A percentile compares a stretch with the other conserved stretches of the same genome.
Conservation (phyloP, 2,329 filamentous ascomycete species). For the Anthostomella pinea region DNA sequence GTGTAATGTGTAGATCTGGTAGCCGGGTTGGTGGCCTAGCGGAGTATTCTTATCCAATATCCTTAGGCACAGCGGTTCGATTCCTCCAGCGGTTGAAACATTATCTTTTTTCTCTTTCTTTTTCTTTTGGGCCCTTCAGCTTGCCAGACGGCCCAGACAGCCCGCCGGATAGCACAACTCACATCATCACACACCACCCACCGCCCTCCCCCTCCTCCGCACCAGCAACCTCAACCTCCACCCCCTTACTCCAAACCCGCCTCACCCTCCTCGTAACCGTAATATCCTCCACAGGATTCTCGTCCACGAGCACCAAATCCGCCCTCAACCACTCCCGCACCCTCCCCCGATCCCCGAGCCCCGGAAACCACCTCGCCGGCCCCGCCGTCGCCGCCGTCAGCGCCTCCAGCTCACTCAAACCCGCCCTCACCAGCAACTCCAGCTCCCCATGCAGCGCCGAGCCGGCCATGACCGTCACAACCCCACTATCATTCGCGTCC, state of each 20-base stretch:
- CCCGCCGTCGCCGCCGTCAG: conserved; percentile 24
- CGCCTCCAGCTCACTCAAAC: conserved; percentile 20
- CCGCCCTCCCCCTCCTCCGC: conserved; percentile 1
- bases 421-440: conserved; percentile 25
- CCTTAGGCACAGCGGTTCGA: too few species aligned
- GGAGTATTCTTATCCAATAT: too few species aligned
- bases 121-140: too few species aligned
- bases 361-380: conserved; percentile 18
- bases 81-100: too few species aligned
- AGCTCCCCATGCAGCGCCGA: conserved; percentile 27
- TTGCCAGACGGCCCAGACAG: too few species aligned
- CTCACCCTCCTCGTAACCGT: conserved; percentile 21
- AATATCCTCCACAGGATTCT: conserved; percentile 30
- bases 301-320: conserved; percentile 30
- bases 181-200: conserved; percentile 9
- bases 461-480: conserved; percentile 12
- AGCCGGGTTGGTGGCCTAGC: too few species aligned
- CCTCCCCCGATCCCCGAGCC: conserved; percentile 25
- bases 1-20: too few species aligned
- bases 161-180: not conserved
- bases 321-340: conserved; percentile 25
- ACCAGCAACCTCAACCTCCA: conserved; percentile 18
- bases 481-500: conserved; percentile 19
- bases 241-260: conserved; percentile 27
- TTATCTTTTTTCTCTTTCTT: too few species aligned